Evolutionary conservation across 441 rosid genomes (phyloP).

Genomic region (Arabidopsis hybrid): DNA sequence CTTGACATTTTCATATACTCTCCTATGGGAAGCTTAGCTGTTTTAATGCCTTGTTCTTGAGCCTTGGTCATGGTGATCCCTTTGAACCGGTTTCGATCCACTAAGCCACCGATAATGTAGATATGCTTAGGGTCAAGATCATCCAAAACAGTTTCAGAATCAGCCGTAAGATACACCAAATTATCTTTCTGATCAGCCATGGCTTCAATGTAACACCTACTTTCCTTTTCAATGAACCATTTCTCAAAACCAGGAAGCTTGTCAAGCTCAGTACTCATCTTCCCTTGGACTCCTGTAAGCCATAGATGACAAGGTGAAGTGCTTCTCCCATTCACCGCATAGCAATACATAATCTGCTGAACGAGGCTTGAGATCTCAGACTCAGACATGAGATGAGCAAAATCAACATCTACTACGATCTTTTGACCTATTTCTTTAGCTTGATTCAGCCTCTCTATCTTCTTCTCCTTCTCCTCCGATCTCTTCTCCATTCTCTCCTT

Average conservation of each 20-base stretch:
- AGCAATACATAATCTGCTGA: conserved; percentile 95
- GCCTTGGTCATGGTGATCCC: conserved; percentile 92
- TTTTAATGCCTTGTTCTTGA: conserved; percentile 83
- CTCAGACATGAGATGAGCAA: conserved; percentile 76
- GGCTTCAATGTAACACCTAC: conserved; percentile 68
- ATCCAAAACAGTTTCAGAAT: conserved; percentile 74
- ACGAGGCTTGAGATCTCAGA: conserved; percentile 84
- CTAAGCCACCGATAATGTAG: conserved; percentile 86
- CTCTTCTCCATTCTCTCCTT: conserved; percentile 79
- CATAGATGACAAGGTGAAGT: conserved; percentile 70
- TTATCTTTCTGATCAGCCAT: conserved; percentile 68
- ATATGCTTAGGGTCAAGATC: conserved; percentile 63
- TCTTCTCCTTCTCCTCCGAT: conserved; percentile 67
- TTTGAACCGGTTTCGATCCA: conserved; percentile 89
- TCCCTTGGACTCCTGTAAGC: conserved; percentile 83
- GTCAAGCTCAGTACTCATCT: conserved; percentile 68
- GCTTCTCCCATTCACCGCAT: conserved; percentile 81
- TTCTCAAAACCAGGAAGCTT: conserved; percentile 86
- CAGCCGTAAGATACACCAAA: conserved; percentile 89
- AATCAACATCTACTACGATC: conserved; percentile 83
- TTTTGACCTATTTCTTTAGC: conserved; percentile 74
- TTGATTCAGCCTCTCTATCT: conserved; percentile 59
- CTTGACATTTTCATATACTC: conserved; percentile 90
- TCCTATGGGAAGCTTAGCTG: conserved; percentile 86
- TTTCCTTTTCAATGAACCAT: conserved; percentile 89